Evolutionary conservation across 2,329 filamentous ascomycete genomes (phyloP).

Genomic region (Paecilomyces sp.): DNA sequence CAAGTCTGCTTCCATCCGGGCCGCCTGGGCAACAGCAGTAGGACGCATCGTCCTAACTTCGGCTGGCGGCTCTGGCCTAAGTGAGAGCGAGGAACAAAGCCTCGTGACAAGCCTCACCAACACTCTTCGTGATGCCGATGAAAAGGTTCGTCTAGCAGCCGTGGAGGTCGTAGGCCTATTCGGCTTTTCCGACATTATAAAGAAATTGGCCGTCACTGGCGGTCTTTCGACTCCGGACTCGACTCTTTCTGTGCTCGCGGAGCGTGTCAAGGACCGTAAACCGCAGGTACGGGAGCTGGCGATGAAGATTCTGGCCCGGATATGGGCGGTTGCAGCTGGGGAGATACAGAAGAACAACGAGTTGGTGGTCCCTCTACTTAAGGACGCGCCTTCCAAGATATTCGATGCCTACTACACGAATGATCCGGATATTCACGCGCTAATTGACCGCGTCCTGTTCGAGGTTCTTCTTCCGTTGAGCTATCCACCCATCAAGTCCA

Average conservation of each 20-base stretch:
- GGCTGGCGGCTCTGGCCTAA: slow-evolving; percentile 81
- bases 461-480: slow-evolving; percentile 84
- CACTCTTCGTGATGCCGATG: slow-evolving; percentile 80
- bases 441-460: slow-evolving; percentile 77
- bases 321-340: slow-evolving; percentile 90
- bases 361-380: slow-evolving; percentile 64
- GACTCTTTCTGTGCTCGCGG: slow-evolving; percentile 72
- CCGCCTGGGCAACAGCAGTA: slow-evolving; percentile 76
- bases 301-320: slow-evolving; percentile 72
- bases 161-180: slow-evolving; percentile 78
- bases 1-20: slow-evolving; percentile 73
- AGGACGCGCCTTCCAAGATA: slow-evolving; percentile 75
- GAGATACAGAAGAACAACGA: slow-evolving; percentile 82
- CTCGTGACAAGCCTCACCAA: slow-evolving; percentile 69
- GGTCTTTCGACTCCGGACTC: slow-evolving; percentile 70
- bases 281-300: slow-evolving; percentile 75
- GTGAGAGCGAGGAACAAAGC: slow-evolving; percentile 69
- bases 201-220: slow-evolving; percentile 71
- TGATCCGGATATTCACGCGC: slow-evolving; percentile 73
- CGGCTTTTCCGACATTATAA: slow-evolving; percentile 69
- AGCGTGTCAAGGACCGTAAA: slow-evolving; percentile 82
- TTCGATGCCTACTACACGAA: slow-evolving; percentile 87
- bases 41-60: slow-evolving; percentile 87
- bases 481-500: slow-evolving; percentile 65
- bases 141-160: slow-evolving; percentile 84